Evolutionary conservation across 768 basidiomycete species (phyloP).

Genomic region (Paxillus rubicundulus): DNA sequence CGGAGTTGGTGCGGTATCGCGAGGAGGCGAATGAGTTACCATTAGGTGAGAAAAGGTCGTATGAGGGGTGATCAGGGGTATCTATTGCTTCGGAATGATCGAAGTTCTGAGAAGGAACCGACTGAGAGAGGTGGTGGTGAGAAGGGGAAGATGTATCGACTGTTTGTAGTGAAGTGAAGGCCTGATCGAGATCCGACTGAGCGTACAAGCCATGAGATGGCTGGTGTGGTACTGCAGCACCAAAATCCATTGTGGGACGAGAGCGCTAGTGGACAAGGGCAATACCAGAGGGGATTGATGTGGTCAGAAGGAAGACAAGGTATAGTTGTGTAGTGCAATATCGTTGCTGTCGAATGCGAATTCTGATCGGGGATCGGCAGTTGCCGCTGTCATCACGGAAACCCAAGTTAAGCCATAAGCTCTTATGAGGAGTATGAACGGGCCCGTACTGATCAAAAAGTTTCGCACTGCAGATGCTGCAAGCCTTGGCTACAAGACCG

Average conservation of each 20-base stretch:
- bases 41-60: constrained; percentile 62
- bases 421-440: constrained; percentile 17
- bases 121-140: constrained; percentile 34
- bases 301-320: constrained; percentile 37
- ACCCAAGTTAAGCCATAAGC: constrained; percentile 41
- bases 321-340: constrained; percentile 26
- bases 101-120: constrained; percentile 41
- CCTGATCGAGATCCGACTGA: constrained; percentile 56
- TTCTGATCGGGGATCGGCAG: constrained; percentile 58
- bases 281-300: constrained; percentile 37
- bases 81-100: constrained; percentile 57
- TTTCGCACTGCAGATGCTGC: constrained; percentile 11
- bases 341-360: constrained; percentile 25
- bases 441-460: constrained; percentile 25
- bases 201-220: constrained; percentile 43
- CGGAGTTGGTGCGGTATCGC: constrained; percentile 70
- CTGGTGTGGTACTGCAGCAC: constrained; percentile 35
- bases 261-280: constrained; percentile 52
- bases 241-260: constrained; percentile 55
- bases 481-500: neutral
- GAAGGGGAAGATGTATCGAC: constrained; percentile 37
- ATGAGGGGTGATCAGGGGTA: constrained; percentile 54
- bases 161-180: constrained; percentile 48
- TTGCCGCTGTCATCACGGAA: constrained; percentile 45
- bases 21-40: constrained; percentile 47